Evolutionary conservation across 2,329 filamentous ascomycete species (phyloP), one percentile per base, ranked within the genome.

Genomic region (Ophiostoma australiae): DNA sequence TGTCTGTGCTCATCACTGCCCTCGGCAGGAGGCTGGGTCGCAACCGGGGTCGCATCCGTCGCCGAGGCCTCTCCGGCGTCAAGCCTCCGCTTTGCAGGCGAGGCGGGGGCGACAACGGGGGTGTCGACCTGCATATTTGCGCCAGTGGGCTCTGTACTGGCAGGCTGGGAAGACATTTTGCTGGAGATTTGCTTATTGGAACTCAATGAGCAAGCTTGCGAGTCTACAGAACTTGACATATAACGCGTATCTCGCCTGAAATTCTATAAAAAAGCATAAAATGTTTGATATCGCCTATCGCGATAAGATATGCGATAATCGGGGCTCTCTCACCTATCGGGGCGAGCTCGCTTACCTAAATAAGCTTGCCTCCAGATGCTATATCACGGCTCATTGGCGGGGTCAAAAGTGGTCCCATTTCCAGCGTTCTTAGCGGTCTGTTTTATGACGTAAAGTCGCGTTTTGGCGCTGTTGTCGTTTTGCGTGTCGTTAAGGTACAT

Each of bases 1-100:
- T 84, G 78, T 15, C 77, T 72, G 69, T 76, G 78, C 68, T 79
- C 77, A 65, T 73, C 72, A 44, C 63, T 63, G 55, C 37, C 61
- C 31, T 68, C 58, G 6, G 2, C 23, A 35, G 44, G 52, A 33
- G 3, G n/a, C 68, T 15, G 23, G 31, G 15, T 27, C 17, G 31
- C 65, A 15, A 55, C 27, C n/a, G 27, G 20, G 20, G 35, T 15
- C 20, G 35, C 63, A 6, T 48, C 68, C 2, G 52, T 31, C 1
- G n/a, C 27, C 2, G 37, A 11, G 23, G 27, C 31, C 10, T 33
- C 67, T 20, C n/a, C 67, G 8, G 27, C 33, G 20, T 68, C 70
- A 8, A 70, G 55, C n/a, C 67, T 63, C 37, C 73, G 71, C 66
- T 73, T 73, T 1, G 67, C 13, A 1, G 68, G 69, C 41, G 72